Evolutionary conservation across 768 basidiomycete species (phyloP), one percentile per base, ranked within the genome.

Genomic region (Boletus insuetus): DNA sequence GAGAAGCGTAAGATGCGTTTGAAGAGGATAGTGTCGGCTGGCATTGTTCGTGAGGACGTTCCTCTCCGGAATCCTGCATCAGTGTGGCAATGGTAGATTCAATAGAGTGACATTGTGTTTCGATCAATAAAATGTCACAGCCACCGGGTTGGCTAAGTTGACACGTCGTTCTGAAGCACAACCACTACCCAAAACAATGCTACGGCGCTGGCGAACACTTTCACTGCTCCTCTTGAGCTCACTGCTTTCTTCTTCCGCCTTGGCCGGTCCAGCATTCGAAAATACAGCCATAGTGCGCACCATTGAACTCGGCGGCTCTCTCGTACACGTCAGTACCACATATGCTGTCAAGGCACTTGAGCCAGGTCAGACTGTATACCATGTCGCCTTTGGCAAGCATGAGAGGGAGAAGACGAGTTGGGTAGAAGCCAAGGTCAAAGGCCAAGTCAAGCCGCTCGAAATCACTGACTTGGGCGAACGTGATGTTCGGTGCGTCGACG

Each of bases 241-340:
- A 11, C 65, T 83, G 14, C 66, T 73, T 48, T 69, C 75, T 38
- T 68, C 76, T 26, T 66, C 75, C 24, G 67, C 73, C 32, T 70
- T 75, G 32, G 76, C 76, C 5, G 69, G 72, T 58, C 75, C 76
- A 63, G 79, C 85, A 2, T 92, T 92, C 73, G 91, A 92, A 80
- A 94, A 94, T 63, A 91, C 89, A 20, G 91, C 88, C 58, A 81
- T 98, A 57, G 90, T 94, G 32, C 87, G 93, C 64, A 86, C 89
- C 6, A 78, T 94, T 55, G 95, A 97, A 64, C 88, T 97, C 22
- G 93, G 89, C 35, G 95, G 95, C 49, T 80, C 94, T 19, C 80
- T 92, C 22, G 88, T 93, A 53, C 86, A 89, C 75, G 84, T 94
- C 77, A 90, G 85, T 51, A 96, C 94, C 44, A 90, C 92, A 46